Percentiles rank a stretch among this genome's conserved stretches.
Evolutionary conservation across 1,284 basidiomycete species (phyloP).

Genomic region (Boletus sp.): DNA sequence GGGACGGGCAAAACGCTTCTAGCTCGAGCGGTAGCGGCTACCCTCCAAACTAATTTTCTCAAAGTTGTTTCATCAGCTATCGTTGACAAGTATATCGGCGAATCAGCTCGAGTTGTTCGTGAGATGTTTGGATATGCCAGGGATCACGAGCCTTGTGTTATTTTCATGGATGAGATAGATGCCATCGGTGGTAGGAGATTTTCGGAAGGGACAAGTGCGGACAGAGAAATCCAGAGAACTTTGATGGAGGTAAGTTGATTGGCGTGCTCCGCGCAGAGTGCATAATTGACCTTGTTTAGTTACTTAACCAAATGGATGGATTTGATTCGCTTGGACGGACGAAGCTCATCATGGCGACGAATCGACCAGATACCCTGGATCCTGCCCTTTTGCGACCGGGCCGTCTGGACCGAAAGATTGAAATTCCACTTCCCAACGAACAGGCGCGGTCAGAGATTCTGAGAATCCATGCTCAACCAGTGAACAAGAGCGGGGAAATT

Average conservation of each 20-base stretch:
- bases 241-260: constrained; percentile 81
- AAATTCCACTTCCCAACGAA: constrained; percentile 97
- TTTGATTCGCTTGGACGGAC: constrained; percentile 96
- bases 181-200: constrained; percentile 95
- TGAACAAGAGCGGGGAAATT: constrained; percentile 93
- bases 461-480: constrained; percentile 93
- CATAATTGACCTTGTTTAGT: constrained; percentile 40
- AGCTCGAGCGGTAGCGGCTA: constrained; percentile 94
- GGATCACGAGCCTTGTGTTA: constrained; percentile 98
- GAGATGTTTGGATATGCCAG: constrained; percentile 99
- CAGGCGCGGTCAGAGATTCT: constrained; percentile 94
- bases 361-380: constrained; percentile 95
- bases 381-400: constrained; percentile 96
- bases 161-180: constrained; percentile 99
- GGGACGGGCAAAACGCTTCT: constrained; percentile 96
- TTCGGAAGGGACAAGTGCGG: constrained; percentile 97
- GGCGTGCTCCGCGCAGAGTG: not conserved
- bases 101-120: constrained; percentile 89
- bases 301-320: constrained; percentile 99
- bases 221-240: constrained; percentile 98
- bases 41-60: constrained; percentile 94
- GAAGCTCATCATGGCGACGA: constrained; percentile 99
- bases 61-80: constrained; percentile 99
- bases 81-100: constrained; percentile 99
- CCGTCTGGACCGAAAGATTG: constrained; percentile 95